phyloP scores from a whole-genome alignment of 192 early-diverging fungal genomes.

The Funneliformis mosseae region DNA sequence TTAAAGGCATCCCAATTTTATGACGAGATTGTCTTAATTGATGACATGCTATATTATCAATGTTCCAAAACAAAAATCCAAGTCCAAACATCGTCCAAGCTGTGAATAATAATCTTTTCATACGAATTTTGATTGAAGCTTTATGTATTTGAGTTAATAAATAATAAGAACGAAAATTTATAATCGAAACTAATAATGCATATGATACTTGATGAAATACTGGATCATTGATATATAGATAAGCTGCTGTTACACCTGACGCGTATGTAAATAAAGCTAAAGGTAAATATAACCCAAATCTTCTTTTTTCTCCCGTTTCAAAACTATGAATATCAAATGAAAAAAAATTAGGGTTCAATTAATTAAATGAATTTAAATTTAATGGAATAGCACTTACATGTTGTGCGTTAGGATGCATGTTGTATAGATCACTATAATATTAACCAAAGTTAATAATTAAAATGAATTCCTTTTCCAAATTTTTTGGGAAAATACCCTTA shows the following conservation, averaged over 20 bases:
- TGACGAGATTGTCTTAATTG: conserved; percentile 52
- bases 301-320: conserved; percentile 48
- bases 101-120: conserved; percentile 39
- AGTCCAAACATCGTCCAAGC: conserved; percentile 50
- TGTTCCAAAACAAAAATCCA: conserved; percentile 74
- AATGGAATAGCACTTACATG: conserved; percentile 34
- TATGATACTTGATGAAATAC: conserved; percentile 72
- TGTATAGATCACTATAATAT: conserved; percentile 55
- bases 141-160: conserved; percentile 42
- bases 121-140: conserved; percentile 20
- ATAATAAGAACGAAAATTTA: conserved; percentile 52
- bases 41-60: conserved; percentile 76
- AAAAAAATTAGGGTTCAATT: conserved; percentile 29
- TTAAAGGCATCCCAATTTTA: conserved; percentile 51
- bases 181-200: conserved; percentile 52
- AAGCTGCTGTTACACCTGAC: conserved; percentile 53
- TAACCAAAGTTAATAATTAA: neutral
- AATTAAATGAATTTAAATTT: conserved; percentile 24
- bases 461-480: neutral
- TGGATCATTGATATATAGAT: conserved; percentile 68
- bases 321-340: conserved; percentile 39
- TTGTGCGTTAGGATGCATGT: conserved; percentile 57
- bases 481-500: conserved; percentile 36
- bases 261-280: conserved; percentile 57
- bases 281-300: conserved; percentile 46